Conservation (phyloP, 73 alveolate genomes). For the Blepharisma japonicum region DNA sequence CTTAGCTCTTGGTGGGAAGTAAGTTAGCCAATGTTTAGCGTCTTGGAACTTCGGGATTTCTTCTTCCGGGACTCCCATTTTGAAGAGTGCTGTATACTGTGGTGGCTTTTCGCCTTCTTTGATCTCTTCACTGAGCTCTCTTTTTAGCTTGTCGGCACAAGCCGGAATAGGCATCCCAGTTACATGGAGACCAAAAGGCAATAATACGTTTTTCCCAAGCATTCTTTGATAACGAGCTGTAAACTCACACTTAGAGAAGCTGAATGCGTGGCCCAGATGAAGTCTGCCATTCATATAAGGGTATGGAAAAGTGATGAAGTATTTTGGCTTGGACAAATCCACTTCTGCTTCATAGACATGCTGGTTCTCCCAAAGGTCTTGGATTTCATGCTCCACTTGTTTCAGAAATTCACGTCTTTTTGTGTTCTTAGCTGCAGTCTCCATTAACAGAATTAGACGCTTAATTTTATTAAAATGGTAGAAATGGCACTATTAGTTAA, state of each 20-base stretch:
- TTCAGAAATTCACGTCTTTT: slow-evolving; percentile 79
- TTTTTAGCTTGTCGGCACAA: slow-evolving; percentile 89
- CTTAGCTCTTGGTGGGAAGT: slow-evolving; percentile 89
- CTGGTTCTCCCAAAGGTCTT: slow-evolving; percentile 71
- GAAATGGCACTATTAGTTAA: no score
- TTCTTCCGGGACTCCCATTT: slow-evolving; percentile 64
- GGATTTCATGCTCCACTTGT: slow-evolving; percentile 74
- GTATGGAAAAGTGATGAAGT: slow-evolving; percentile 95
- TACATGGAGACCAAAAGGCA: slow-evolving; percentile 99
- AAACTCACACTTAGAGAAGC: slow-evolving; percentile 95
- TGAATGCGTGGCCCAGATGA: slow-evolving; percentile 96
- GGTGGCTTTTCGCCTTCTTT: slow-evolving; percentile 45
- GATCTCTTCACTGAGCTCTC: slow-evolving; percentile 62
- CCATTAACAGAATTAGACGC: no score
- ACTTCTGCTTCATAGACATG: slow-evolving; percentile 75
- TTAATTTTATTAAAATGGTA: no score
- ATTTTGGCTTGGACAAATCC: slow-evolving; percentile 68
- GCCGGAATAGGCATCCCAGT: slow-evolving; percentile 99
- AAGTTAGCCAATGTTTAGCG: slow-evolving; percentile 88
- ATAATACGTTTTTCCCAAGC: slow-evolving; percentile 87
- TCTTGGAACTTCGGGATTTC: slow-evolving; percentile 84
- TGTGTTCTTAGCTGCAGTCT: neutral
- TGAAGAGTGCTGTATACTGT: slow-evolving; percentile 49
- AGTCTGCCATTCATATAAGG: slow-evolving; percentile 99
- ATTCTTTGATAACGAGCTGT: slow-evolving; percentile 89